phyloP scores from a whole-genome alignment of 1,139 yeast species.

The Kluyveromyces marxianus region DNA sequence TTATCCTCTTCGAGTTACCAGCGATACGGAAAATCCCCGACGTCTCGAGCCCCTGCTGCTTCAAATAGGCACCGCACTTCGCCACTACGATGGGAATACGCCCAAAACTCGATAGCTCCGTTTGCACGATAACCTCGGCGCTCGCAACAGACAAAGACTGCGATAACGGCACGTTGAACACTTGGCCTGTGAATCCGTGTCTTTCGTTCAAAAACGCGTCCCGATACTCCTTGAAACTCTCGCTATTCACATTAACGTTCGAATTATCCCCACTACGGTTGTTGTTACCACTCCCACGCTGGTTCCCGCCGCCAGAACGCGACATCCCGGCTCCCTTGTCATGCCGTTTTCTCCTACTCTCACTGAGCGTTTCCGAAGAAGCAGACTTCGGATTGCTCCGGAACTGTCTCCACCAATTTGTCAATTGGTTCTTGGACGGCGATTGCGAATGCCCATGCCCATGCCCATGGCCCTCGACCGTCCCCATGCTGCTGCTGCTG shows the following conservation, averaged over 20 bases:
- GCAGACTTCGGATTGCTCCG: constrained; percentile 29
- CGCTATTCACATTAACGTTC: neutral
- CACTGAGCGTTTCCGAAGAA: constrained; percentile 22
- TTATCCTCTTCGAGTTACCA: constrained; percentile 83
- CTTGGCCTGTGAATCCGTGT: constrained; percentile 36
- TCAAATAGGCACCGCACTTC: constrained; percentile 81
- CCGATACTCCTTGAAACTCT: constrained; percentile 17
- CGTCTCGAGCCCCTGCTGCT: constrained; percentile 63
- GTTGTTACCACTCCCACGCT: too few relatives aligned
- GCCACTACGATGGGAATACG: constrained; percentile 61
- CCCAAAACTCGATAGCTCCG: constrained; percentile 30
- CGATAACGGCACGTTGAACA: constrained; percentile 80
- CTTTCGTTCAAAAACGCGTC: constrained; percentile 25
- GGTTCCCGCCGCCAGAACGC: too few relatives aligned
- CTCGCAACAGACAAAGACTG: constrained; percentile 64
- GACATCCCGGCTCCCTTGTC: neutral
- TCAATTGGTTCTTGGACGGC: constrained; percentile 19
- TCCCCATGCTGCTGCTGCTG: too few relatives aligned
- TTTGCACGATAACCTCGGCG: constrained; percentile 32
- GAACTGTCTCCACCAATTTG: constrained; percentile 40
- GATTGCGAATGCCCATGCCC: constrained; percentile 6
- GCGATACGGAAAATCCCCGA: constrained; percentile 94
- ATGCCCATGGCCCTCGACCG: neutral
- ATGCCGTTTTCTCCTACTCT: constrained; percentile 1
- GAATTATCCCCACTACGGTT: too few relatives aligned